Conservation (phyloP, 257 asterid genomes). For the Ocimum tenuiflorum region DNA sequence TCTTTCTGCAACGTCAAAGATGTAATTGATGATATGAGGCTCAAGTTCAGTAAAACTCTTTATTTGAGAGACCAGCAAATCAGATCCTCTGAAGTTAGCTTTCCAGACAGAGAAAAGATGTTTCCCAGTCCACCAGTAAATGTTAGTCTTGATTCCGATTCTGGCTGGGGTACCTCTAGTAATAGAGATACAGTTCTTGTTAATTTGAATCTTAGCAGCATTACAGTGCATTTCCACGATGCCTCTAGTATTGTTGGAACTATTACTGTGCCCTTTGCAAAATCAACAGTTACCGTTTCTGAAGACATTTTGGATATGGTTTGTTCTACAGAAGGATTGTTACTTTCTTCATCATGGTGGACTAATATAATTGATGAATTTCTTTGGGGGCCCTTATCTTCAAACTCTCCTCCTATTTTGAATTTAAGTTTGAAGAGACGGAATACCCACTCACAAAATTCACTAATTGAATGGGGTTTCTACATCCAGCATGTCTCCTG, state of each 20-base stretch:
- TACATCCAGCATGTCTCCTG: conserved; percentile 68
- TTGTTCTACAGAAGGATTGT: conserved; percentile 61
- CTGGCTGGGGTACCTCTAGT: conserved; percentile 16
- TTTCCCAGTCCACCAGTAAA: conserved; percentile 20
- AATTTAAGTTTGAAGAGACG: conserved; percentile 56
- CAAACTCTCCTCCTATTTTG: conserved; percentile 51
- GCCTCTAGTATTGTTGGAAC: conserved; percentile 63
- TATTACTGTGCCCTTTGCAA: conserved; percentile 47
- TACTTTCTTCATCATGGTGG: conserved; percentile 69
- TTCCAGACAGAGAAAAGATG: conserved; percentile 23
- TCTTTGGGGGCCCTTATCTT: conserved; percentile 74
- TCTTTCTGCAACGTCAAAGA: conserved; percentile 31
- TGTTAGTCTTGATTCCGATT: conserved; percentile 20
- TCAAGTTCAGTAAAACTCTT: conserved; percentile 39
- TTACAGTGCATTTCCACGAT: conserved; percentile 74
- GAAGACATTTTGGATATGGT: conserved; percentile 46
- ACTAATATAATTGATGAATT: conserved; percentile 36
- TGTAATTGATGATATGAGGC: conserved; percentile 28
- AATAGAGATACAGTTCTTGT: conserved; percentile 26
- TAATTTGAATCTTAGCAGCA: conserved; percentile 41
- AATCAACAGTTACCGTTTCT: conserved; percentile 36
- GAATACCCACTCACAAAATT: conserved; percentile 28
- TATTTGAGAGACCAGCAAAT: conserved; percentile 29
- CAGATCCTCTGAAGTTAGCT: conserved; percentile 18
- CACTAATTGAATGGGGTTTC: conserved; percentile 42